phyloP scores from a whole-genome alignment of 2,329 filamentous ascomycete species.

The Colletotrichum sp. region DNA sequence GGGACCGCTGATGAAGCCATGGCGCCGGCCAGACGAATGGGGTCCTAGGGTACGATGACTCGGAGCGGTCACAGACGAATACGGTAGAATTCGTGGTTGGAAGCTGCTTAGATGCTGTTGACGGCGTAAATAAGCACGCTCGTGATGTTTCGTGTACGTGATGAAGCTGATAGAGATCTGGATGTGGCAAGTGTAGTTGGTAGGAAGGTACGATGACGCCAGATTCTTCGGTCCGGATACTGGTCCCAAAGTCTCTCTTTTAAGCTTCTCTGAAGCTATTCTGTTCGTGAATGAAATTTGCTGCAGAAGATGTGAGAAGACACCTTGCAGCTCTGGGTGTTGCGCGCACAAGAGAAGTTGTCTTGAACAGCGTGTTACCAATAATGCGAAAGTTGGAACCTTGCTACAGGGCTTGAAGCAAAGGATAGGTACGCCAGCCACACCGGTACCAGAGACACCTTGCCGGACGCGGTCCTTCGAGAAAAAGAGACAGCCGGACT shows the following conservation, averaged over 20 bases:
- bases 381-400: not conserved
- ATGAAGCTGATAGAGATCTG: not conserved
- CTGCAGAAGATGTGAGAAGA: not conserved
- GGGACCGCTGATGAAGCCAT: constrained; percentile 18
- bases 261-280: not conserved
- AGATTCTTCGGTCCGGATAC: not conserved
- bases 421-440: not conserved
- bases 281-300: not conserved
- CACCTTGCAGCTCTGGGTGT: not conserved
- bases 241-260: not conserved
- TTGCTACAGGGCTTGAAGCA: not conserved
- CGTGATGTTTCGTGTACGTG: not conserved
- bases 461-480: not conserved
- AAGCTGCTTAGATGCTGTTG: not conserved
- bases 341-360: not conserved
- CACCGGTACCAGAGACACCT: not conserved
- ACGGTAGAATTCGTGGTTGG: not conserved
- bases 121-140: not conserved
- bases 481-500: not conserved
- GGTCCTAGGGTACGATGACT: not conserved
- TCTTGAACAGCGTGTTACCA: constrained; percentile 11
- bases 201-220: not conserved
- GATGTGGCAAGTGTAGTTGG: not conserved
- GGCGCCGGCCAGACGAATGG: not conserved
- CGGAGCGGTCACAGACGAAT: not conserved